Evolutionary conservation across 768 basidiomycete genomes (phyloP), one percentile per base, ranked within the genome.

Genomic region (Coprinellus aureogranulatus): DNA sequence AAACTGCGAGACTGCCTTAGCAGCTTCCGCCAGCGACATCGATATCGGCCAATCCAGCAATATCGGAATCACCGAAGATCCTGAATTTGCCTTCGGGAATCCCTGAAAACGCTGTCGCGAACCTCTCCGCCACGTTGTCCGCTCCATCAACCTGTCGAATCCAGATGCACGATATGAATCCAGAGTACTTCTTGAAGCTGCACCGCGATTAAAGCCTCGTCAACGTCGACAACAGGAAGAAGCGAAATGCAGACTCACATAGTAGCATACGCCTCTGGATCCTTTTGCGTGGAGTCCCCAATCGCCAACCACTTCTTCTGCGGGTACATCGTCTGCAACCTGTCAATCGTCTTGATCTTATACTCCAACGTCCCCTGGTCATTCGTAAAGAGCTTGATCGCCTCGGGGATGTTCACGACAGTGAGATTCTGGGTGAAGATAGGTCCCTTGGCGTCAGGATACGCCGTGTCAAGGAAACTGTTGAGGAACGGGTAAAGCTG

Each of bases 241-340:
- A 54, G 41, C 9, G 34, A 47, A n/a, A 40, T n/a, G 42, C 22
- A 23, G 31, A 72, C 75, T 63, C 54, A 79, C 77, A 72, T 72
- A 60, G 69, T 70, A 37, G 67, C 78, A 62, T 79, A 78, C 10
- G 71, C 74, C 61, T 79, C 78, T 3, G 78, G 77, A 57, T 79
- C 78, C 61, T 71, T 74, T 61, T 79, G 72, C 12, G 76, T 77
- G 9, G 78, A 79, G 62, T 79, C 78, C 8, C 78, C 78, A 28
- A 79, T 67, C 4, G 69, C 65, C 50, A 79, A 58, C 62, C 74
- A 78, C 59, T 70, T 75, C 66, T 78, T 78, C 41, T 69, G 67
- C 10, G 77, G 78, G 55, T 77, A 79, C 68, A 76, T 72, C 1
- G 68, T 69, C 18, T 72, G 65, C n/a, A 78, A 68, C 18, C 70